These are phyloP conservation scores for Boletus reticulatus DNA, from an alignment of 768 basidiomycete genomes.

Conservation along the genomic window DNA sequence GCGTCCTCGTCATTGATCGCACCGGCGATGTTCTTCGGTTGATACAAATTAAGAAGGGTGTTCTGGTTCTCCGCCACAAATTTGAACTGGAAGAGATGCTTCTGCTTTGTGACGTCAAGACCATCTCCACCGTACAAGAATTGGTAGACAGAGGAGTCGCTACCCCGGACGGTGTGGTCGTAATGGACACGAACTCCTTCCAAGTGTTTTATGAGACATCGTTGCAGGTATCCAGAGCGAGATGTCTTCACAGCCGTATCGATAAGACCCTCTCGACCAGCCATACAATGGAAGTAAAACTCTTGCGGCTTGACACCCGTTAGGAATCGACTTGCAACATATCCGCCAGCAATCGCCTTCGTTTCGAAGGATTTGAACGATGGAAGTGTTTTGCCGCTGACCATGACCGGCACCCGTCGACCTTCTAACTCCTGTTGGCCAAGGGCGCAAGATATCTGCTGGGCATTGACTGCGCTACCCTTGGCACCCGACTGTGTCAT, in stretches of 20 bases:
- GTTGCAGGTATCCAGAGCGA: constrained; percentile 96
- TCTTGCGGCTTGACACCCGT: constrained; percentile 98
- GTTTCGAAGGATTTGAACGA: constrained; percentile 98
- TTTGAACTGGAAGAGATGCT: constrained; percentile 90
- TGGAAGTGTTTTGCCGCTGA: constrained; percentile 96
- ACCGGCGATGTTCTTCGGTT: constrained; percentile 55
- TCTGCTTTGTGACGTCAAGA: constrained; percentile 95
- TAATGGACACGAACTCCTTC: constrained; percentile 97
- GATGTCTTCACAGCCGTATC: constrained; percentile 99
- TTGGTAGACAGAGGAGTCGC: constrained; percentile 90
- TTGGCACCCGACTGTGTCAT: constrained; percentile 99
- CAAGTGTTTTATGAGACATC: constrained; percentile 97
- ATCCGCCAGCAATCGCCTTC: constrained; percentile 96
- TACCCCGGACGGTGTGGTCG: constrained; percentile 96
- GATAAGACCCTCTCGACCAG: constrained; percentile 96
- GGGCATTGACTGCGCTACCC: constrained; percentile 95
- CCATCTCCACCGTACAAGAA: constrained; percentile 97
- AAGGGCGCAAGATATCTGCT: constrained; percentile 96
- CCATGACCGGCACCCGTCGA: constrained; percentile 98
- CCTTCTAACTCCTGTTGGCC: constrained; percentile 99
- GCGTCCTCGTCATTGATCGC: constrained; percentile 69
- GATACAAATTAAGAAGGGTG: constrained; percentile 72
- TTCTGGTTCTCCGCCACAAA: constrained; percentile 86
- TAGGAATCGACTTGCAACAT: constrained; percentile 97
- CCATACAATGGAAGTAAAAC: constrained; percentile 99